Base-by-base conservation (phyloP, 2,329 filamentous ascomycete genomes). In the Elsinoe batatas region DNA sequence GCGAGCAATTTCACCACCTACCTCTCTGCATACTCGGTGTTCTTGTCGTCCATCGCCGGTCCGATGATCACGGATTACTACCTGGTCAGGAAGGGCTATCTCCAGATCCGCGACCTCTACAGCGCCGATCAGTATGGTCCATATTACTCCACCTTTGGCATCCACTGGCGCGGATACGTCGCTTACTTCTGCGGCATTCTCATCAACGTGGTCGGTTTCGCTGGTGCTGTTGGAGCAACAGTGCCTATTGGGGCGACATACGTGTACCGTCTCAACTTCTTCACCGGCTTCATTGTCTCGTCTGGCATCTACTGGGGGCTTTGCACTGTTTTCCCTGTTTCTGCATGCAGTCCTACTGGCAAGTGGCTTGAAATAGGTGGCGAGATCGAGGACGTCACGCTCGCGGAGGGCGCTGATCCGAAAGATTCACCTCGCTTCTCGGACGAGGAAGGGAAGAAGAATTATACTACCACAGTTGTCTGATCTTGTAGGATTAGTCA, bases 11-110 rank as follows among this genome's bases (percentile, higher is more conserved):
- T 95, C 74, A 93, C 88, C 0, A 94, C 88, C 3, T 95, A 95
- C 67, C 81, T 96, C 0, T 93, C 87, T 0, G 86, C 91, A 1
- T 95, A 95, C 74, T 90, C 87, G 2, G 89, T 96, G 56, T 96
- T 96, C 72, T 79, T 96, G n/a, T 91, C 87, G 58, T 89, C 87
- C 42, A 94, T 96, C 60, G 90, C 88, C 0, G 91, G 91, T n/a
- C 88, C 95, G 60, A 93, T 95, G 73, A 76, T 90, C 58, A 80
- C 78, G 62, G 91, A 96, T 70, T 96, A 96, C 74, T 96, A 94
- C 70, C 59, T 86, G 56, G 87, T 95, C 4, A 85, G 91, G 57
- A 83, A 79, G 57, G 91, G 91, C 4, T 95, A 90, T 67, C 76
- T 93, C 2, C 81, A 90, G 61, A 76, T 91, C 61, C 83, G 81